Conservation (phyloP, 192 early-diverging fungal genomes). For the Coemansia sp. region DNA sequence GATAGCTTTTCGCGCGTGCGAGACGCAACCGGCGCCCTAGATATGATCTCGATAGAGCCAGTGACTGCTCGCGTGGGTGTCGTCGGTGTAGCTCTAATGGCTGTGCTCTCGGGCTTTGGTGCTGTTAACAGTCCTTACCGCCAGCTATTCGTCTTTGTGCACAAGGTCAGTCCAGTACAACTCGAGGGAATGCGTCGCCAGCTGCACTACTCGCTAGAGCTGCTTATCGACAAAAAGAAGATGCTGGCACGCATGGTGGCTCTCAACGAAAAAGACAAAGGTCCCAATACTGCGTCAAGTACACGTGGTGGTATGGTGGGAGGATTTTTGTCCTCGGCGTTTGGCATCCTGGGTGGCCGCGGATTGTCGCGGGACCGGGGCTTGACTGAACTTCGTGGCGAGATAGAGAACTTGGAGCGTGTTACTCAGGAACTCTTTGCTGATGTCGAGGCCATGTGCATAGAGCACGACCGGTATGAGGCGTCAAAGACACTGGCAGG, state of each 20-base stretch:
- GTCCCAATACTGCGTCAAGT: constrained; percentile 4
- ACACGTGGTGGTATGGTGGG: constrained; percentile 12
- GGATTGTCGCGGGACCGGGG: constrained; percentile 13
- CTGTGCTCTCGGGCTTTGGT: constrained; percentile 90
- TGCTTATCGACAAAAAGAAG: constrained; percentile 68
- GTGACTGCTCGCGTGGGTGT: constrained; percentile 82
- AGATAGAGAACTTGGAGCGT: constrained; percentile 57
- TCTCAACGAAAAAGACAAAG: constrained; percentile 18
- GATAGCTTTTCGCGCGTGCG: constrained; percentile 51
- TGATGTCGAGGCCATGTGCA: constrained; percentile 79
- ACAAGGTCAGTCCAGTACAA: constrained; percentile 56
- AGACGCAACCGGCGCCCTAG: constrained; percentile 36
- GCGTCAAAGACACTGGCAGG: constrained; percentile 73
- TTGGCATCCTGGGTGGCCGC: constrained; percentile 22
- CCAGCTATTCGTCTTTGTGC: constrained; percentile 78
- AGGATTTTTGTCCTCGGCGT: constrained; percentile 22
- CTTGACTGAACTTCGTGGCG: constrained; percentile 36
- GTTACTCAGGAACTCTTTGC: constrained; percentile 68
- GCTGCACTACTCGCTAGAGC: constrained; percentile 64
- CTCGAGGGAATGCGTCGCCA: constrained; percentile 64
- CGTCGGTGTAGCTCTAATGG: constrained; percentile 92
- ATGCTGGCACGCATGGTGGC: constrained; percentile 50
- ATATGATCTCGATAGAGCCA: constrained; percentile 60
- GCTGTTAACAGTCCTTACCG: constrained; percentile 91
- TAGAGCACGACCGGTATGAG: constrained; percentile 66